Base-by-base conservation (phyloP, 768 basidiomycete species). In the Antrodiella citrinella region DNA sequence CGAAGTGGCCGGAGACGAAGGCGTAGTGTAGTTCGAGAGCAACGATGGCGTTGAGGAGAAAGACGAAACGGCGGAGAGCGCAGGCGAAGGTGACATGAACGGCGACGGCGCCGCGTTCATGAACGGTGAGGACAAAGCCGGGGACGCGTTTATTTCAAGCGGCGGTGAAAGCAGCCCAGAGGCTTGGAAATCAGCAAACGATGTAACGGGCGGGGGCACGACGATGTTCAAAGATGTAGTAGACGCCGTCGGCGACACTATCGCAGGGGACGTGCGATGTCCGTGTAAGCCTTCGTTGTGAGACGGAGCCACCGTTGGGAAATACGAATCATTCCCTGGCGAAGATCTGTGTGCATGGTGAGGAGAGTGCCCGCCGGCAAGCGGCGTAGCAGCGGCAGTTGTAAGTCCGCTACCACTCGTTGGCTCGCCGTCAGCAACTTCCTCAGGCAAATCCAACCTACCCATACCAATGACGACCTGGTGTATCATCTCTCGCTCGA, bases 381-480 rank as follows among this genome's bases (percentile, higher is more conserved):
- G 35, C 35, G n/a, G n/a, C n/a, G n/a, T n/a, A n/a, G n/a, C n/a
- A n/a, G n/a, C n/a, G n/a, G n/a, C n/a, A n/a, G n/a, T n/a, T n/a
- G n/a, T n/a, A n/a, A n/a, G n/a, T n/a, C n/a, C n/a, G n/a, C n/a
- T n/a, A n/a, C n/a, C n/a, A n/a, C n/a, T n/a, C n/a, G n/a, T n/a
- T n/a, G n/a, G n/a, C n/a, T n/a, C n/a, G n/a, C n/a, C n/a, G n/a
- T n/a, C n/a, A n/a, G n/a, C 22, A 7, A 47, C 19, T 19, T 64
- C 61, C 15, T 65, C 62, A 19, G 54, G 52, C 11, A 64, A 41
- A 50, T 67, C 82, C 23, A 97, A 72, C 19, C 82, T 73, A 7
- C 90, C 90, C 74, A 97, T 87, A 24, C 91, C 93, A 47, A 96
- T 83, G 49, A 95, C 83, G 54, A 97, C 83, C 26, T 91, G 89